Base-by-base conservation (phyloP, 768 basidiomycete genomes). In the Collybia sp. region DNA sequence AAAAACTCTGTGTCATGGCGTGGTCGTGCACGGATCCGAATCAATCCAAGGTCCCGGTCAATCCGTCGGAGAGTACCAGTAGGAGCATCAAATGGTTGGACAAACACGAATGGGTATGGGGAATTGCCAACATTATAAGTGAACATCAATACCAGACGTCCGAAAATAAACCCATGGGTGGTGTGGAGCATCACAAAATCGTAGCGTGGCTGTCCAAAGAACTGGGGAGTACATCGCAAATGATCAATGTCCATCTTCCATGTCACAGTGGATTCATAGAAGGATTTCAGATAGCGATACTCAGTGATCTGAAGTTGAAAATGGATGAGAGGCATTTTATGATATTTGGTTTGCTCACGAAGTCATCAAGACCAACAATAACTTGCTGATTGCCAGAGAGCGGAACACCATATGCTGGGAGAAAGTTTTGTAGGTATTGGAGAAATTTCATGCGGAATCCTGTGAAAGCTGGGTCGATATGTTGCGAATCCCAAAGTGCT, bases 391-490 rank as follows among this genome's bases (percentile, higher is more conserved):
- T n/a, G n/a, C n/a, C n/a, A n/a, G n/a, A n/a, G n/a, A n/a, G n/a
- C n/a, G n/a, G n/a, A n/a, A n/a, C n/a, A n/a, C n/a, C n/a, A n/a
- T n/a, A n/a, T n/a, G n/a, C n/a, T n/a, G n/a, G 45, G 54, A 64
- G n/a, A 48, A 45, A 1, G 57, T 16, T 43, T 49, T 56, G 38
- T 61, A 37, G 30, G 56, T 51, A 43, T 6, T 46, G 8, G 15
- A 12, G 4, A n/a, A 46, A 40, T 25, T 17, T 30, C 13, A 35
- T 16, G 12, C 50, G 44, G 19, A 48, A 53, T 11, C n/a, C 11
- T 6, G 9, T n/a, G 18, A 53, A 45, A 17, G 33, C 33, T 34
- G 11, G 10, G 15, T 34, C 33, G 10, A 10, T 19, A 13, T 32
- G 12, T 25, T 43, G 18, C 6, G 30, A 35, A 3, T 45, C 4